A percentile compares a stretch with the other conserved stretches of the same genome.
These are phyloP conservation scores for Trypanosoma theileri DNA, from an alignment of 208 protist genomes.

Conservation along the genomic window DNA sequence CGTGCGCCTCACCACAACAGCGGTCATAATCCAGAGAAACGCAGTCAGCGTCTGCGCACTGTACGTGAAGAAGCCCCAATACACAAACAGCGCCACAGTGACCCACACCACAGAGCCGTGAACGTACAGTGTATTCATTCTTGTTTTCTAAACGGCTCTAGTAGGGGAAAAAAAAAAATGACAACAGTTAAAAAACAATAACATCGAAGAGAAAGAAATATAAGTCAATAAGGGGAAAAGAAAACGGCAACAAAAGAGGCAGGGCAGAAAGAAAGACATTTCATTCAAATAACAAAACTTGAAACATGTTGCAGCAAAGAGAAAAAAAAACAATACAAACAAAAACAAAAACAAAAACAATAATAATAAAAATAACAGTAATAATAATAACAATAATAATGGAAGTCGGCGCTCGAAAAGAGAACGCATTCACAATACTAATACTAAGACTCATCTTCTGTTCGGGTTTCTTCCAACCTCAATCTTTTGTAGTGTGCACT, in stretches of 20 bases:
- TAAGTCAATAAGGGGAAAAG: neutral
- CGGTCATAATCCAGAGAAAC: slow-evolving; percentile 21
- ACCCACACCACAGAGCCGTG: slow-evolving; percentile 20
- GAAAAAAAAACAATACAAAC: no score
- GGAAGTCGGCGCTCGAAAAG: no score
- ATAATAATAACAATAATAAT: neutral
- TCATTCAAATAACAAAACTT: no score
- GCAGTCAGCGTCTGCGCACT: slow-evolving; percentile 17
- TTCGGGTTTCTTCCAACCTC: no score
- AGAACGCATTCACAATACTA: no score
- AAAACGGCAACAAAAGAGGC: neutral
- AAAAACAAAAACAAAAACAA: neutral
- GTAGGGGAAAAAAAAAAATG: neutral
- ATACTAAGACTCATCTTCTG: no score
- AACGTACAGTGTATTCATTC: slow-evolving; percentile 11
- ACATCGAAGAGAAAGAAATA: neutral
- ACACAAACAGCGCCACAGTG: slow-evolving; percentile 31
- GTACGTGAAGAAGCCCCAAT: slow-evolving; percentile 56
- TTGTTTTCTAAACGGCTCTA: neutral
- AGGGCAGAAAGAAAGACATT: no score
- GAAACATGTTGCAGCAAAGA: no score
- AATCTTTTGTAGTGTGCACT: neutral
- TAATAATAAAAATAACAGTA: neutral
- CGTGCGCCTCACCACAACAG: slow-evolving; percentile 1
- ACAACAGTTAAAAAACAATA: neutral